phyloP scores from a whole-genome alignment of 495 filamentous ascomycete species.

The Penicillium goetzii region DNA sequence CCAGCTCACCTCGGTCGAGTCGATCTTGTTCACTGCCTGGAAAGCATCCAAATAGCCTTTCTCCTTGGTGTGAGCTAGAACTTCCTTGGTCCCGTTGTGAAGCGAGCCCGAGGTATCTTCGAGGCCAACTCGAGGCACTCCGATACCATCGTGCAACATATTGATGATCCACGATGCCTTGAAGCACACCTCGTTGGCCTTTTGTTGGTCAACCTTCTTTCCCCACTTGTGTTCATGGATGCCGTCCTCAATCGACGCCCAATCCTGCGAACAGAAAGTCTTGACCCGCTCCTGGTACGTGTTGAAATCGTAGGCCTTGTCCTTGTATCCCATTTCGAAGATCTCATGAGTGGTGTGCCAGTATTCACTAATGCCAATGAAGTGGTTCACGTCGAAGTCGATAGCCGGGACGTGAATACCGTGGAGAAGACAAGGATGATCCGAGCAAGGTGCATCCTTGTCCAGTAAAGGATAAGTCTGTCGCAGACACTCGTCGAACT shows the following conservation, averaged over 20 bases:
- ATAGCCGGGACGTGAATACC: constrained; percentile 92
- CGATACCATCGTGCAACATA: constrained; percentile 92
- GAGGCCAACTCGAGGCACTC: constrained; percentile 84
- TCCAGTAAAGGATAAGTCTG: constrained; percentile 85
- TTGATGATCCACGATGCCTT: constrained; percentile 98
- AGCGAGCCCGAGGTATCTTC: constrained; percentile 56
- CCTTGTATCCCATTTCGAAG: constrained; percentile 78
- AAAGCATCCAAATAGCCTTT: constrained; percentile 89
- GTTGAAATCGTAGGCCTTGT: constrained; percentile 87
- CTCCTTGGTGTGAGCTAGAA: constrained; percentile 68
- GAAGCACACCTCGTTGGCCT: constrained; percentile 88
- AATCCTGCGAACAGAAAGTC: constrained; percentile 83
- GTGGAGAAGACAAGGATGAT: constrained; percentile 84
- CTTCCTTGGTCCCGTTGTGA: constrained; percentile 76
- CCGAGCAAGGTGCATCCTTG: constrained; percentile 82
- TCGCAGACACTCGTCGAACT: constrained; percentile 82
- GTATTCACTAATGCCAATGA: constrained; percentile 96
- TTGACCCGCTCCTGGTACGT: constrained; percentile 86
- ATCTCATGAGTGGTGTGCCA: constrained; percentile 99
- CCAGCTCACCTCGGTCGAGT: constrained; percentile 95
- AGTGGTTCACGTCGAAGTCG: constrained; percentile 97
- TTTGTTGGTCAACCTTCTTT: constrained; percentile 73
- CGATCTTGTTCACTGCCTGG: constrained; percentile 90
- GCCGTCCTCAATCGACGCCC: constrained; percentile 70
- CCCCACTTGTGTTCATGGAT: constrained; percentile 70